Evolutionary conservation across 108 stramenopile species (phyloP).

Genomic region (Conticribra weissflogii): DNA sequence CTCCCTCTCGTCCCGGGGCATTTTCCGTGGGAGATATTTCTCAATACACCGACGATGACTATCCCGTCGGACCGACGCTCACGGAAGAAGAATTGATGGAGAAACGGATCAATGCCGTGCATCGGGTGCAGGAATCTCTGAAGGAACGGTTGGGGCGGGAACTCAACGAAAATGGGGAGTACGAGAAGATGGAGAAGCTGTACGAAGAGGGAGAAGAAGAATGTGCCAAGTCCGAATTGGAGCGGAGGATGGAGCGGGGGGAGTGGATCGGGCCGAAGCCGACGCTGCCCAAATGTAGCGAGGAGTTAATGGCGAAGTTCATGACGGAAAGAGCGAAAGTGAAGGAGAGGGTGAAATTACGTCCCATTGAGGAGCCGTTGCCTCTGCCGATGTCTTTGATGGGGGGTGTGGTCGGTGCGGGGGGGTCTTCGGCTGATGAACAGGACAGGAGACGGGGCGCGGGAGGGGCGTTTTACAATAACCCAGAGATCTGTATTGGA

Average conservation of each 20-base stretch:
- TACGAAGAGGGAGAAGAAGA: slow-evolving; percentile 21
- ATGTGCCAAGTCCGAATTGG: slow-evolving; percentile 8
- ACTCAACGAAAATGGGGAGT: slow-evolving; percentile 5
- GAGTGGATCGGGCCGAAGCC: slow-evolving; percentile 10
- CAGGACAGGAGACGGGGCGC: not conserved
- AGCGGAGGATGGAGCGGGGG: not conserved
- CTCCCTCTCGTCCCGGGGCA: slow-evolving; percentile 24
- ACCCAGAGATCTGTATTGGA: slow-evolving; percentile 29
- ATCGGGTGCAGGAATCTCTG: slow-evolving; percentile 14
- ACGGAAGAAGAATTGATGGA: slow-evolving; percentile 13
- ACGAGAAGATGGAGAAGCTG: slow-evolving; percentile 19
- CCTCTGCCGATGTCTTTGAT: slow-evolving; percentile 25
- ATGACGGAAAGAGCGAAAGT: slow-evolving; percentile 12
- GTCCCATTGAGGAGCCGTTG: slow-evolving; percentile 14
- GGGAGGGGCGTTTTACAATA: not conserved
- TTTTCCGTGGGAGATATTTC: not conserved
- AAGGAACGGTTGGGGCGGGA: slow-evolving; percentile 9
- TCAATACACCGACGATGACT: not conserved
- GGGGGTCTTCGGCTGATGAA: slow-evolving; percentile 7
- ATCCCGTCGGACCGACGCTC: not conserved
- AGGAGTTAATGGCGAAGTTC: slow-evolving; percentile 2
- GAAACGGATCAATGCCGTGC: slow-evolving; percentile 20
- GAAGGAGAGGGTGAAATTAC: slow-evolving; percentile 17
- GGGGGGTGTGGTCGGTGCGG: not conserved
- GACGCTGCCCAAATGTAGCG: slow-evolving; percentile 26